A percentile compares a stretch with the other conserved stretches of the same genome.
Evolutionary conservation across 2,329 filamentous ascomycete species (phyloP).

Genomic region (Ophiostoma piceae): DNA sequence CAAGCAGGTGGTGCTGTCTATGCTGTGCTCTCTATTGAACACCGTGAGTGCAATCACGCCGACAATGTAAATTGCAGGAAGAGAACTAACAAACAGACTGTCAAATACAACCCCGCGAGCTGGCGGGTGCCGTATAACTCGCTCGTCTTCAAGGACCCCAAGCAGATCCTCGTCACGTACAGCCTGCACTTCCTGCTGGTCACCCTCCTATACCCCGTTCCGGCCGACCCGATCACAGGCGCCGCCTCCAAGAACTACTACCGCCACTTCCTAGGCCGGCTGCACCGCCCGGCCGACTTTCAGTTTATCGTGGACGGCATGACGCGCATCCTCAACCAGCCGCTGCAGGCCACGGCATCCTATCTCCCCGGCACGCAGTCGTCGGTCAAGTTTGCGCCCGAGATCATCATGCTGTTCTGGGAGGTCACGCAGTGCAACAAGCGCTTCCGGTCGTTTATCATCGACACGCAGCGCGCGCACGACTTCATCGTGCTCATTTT

Average conservation of each 20-base stretch:
- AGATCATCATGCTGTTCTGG: conserved; percentile 97
- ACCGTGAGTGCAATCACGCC: conserved; percentile 55
- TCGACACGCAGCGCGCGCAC: conserved; percentile 87
- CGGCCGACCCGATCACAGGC: conserved; percentile 34
- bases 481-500: conserved; percentile 87
- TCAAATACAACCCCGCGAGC: conserved; percentile 91
- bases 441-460: conserved; percentile 90
- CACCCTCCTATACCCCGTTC: conserved; percentile 79
- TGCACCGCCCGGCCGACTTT: conserved; percentile 93
- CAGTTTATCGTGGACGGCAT: conserved; percentile 96
- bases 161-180: conserved; percentile 86
- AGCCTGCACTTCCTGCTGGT: conserved; percentile 86
- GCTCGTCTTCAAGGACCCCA: conserved; percentile 83
- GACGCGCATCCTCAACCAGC: conserved; percentile 86
- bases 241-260: conserved; percentile 81
- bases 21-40: conserved; percentile 88
- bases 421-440: conserved; percentile 97
- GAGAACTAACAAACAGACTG: conserved; percentile 51
- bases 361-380: conserved; percentile 83
- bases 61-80: no score
- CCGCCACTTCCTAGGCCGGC: conserved; percentile 80
- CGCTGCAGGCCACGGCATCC: conserved; percentile 79
- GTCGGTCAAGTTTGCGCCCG: conserved; percentile 78
- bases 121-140: conserved; percentile 95
- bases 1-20: conserved; percentile 83